A percentile compares a stretch with the other conserved stretches of the same genome.
phyloP scores from a whole-genome alignment of 2,329 filamentous ascomycete genomes.

The Fusarium stilboides region DNA sequence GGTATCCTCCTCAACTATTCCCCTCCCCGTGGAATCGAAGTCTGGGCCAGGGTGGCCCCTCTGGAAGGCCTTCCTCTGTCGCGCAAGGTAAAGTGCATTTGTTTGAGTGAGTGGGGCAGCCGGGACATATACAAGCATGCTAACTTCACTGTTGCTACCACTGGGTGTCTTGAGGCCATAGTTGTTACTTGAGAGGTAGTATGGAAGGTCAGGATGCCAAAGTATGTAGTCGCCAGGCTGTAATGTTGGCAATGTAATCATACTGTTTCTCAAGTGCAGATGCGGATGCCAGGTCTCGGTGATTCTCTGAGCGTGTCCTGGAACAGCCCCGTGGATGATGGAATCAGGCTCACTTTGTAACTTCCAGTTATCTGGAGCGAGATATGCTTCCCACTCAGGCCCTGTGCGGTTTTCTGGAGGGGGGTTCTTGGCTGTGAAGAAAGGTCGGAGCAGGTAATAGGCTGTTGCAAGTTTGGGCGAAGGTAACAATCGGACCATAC shows the following conservation, averaged over 20 bases:
- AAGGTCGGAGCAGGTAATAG: conserved; percentile 78
- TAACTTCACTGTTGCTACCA: conserved; percentile 54
- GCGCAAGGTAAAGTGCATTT: conserved; percentile 70
- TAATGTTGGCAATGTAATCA: conserved; percentile 69
- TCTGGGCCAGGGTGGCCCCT: conserved; percentile 69
- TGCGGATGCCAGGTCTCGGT: conserved; percentile 73
- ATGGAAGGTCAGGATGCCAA: conserved; percentile 72
- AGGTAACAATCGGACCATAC: conserved; percentile 80
- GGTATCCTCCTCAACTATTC: conserved; percentile 65
- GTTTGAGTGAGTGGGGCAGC: conserved; percentile 71
- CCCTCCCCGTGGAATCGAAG: conserved; percentile 68
- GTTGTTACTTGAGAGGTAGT: conserved; percentile 65
- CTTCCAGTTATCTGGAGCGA: conserved; percentile 62
- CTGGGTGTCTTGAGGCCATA: conserved; percentile 50
- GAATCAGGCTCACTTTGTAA: conserved; percentile 67
- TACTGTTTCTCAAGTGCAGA: conserved; percentile 66
- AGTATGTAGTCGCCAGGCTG: conserved; percentile 71
- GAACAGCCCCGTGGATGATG: conserved; percentile 71
- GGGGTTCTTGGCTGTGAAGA: conserved; percentile 64
- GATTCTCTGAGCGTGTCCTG: conserved; percentile 70
- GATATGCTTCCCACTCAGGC: conserved; percentile 65
- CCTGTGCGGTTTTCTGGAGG: conserved; percentile 59
- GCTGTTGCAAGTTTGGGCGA: conserved; percentile 82
- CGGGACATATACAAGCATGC: conserved; percentile 69
- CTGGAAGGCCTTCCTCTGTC: conserved; percentile 71